Conservation (phyloP, 352 stramenopile species). For the Globisporangium acanthophoron region DNA sequence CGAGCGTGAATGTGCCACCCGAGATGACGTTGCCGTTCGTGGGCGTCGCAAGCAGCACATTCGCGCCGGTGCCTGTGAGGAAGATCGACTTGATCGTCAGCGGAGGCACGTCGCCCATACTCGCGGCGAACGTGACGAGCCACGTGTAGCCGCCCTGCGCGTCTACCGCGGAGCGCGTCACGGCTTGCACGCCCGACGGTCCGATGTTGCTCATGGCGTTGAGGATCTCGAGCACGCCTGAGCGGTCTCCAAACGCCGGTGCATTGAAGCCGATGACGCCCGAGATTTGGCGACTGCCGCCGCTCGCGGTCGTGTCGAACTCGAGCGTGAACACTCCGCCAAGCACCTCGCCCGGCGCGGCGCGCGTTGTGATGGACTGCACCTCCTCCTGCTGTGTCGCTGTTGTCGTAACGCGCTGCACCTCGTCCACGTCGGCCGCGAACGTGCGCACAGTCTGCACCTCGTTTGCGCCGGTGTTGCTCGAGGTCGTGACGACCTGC, state of each 20-base stretch:
- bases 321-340: conserved; percentile 89
- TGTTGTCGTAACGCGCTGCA: conserved; percentile 83
- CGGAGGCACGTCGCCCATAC: conserved; percentile 59
- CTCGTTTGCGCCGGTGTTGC: conserved; percentile 90
- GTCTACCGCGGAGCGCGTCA: conserved; percentile 61
- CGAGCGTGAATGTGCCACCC: conserved; percentile 89
- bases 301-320: conserved; percentile 82
- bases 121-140: conserved; percentile 80
- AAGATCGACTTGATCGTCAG: conserved; percentile 61
- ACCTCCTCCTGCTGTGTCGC: conserved; percentile 54
- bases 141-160: conserved; percentile 89
- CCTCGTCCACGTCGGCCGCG: conserved; percentile 78
- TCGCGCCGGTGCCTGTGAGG: conserved; percentile 64
- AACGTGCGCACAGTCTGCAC: conserved; percentile 91
- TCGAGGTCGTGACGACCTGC: conserved; percentile 76
- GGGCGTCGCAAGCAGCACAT: conserved; percentile 57
- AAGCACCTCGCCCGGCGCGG: conserved; percentile 74
- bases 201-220: conserved; percentile 80
- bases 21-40: conserved; percentile 59
- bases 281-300: conserved; percentile 88
- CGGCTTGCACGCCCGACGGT: conserved; percentile 39
- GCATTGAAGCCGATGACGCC: conserved; percentile 89
- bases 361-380: conserved; percentile 85
- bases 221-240: conserved; percentile 61
- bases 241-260: conserved; percentile 35